Evolutionary conservation across 1,284 basidiomycete species (phyloP).

Genomic region (Gomphus sp.): DNA sequence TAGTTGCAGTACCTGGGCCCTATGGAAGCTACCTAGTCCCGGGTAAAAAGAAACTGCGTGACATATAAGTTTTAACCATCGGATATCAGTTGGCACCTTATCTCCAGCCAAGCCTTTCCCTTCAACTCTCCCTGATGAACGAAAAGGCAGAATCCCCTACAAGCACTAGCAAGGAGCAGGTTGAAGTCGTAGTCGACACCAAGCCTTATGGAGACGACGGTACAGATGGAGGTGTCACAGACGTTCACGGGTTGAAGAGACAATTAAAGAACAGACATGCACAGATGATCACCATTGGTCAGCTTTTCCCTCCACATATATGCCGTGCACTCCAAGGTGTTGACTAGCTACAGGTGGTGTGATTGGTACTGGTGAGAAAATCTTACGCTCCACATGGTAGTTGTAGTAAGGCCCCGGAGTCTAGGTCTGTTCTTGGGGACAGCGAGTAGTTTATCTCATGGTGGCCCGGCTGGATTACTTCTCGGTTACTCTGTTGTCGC

Average conservation of each 20-base stretch:
- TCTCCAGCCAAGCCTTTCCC: background rate
- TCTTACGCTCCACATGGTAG: background rate
- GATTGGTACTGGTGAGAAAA: slow-evolving; percentile 5
- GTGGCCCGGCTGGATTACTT: slow-evolving; percentile 24
- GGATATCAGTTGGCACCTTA: background rate
- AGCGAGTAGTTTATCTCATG: slow-evolving; percentile 41
- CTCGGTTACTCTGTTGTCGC: slow-evolving; percentile 3
- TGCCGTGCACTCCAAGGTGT: background rate
- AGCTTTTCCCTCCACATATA: background rate
- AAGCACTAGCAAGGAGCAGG: background rate
- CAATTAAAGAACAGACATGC: slow-evolving; percentile 9
- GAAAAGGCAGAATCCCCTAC: background rate
- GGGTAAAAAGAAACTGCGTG: too few relatives aligned
- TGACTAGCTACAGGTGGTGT: slow-evolving; percentile 3
- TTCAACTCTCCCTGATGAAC: background rate
- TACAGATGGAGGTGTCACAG: background rate
- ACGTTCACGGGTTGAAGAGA: slow-evolving; percentile 1
- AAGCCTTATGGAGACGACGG: background rate
- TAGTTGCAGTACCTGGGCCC: too few relatives aligned
- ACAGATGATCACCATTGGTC: slow-evolving; percentile 11
- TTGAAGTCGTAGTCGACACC: background rate
- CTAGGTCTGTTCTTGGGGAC: slow-evolving; percentile 60
- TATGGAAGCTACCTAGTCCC: too few relatives aligned
- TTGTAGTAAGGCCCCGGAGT: background rate
- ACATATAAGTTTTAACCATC: too few relatives aligned